Evolutionary conservation across 2,329 filamentous ascomycete genomes (phyloP).

Genomic region (Colletotrichum orchidophilum): DNA sequence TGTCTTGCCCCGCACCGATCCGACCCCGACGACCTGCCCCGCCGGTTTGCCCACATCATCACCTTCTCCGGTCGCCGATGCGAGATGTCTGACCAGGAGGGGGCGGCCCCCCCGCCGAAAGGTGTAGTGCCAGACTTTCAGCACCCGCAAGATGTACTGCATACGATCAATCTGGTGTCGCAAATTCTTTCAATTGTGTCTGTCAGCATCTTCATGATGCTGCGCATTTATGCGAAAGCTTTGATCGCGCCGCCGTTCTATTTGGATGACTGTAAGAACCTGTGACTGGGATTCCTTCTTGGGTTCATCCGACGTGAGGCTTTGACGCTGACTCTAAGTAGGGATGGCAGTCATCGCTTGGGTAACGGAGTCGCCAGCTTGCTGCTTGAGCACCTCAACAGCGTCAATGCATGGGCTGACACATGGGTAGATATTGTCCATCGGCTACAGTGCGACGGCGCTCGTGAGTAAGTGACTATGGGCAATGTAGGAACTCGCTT

Average conservation of each 20-base stretch:
- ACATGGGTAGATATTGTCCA: constrained; percentile 38
- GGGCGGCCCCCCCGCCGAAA: constrained; percentile 37
- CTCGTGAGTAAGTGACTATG: constrained; percentile 36
- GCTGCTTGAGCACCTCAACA: rapidly evolving
- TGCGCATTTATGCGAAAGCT: constrained; percentile 40
- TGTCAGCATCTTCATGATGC: constrained; percentile 38
- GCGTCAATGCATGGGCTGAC: background rate
- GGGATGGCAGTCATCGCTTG: constrained; percentile 21
- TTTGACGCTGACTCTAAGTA: background rate
- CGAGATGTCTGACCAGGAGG: constrained; percentile 18
- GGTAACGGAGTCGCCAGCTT: background rate
- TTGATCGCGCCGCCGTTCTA: constrained; percentile 32
- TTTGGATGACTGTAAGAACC: constrained; percentile 41
- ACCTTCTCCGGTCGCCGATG: constrained; percentile 1
- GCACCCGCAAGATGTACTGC: constrained; percentile 40
- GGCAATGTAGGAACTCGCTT: too few species aligned
- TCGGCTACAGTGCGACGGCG: constrained; percentile 40
- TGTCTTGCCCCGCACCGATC: background rate
- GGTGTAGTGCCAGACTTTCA: constrained; percentile 39
- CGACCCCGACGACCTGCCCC: background rate
- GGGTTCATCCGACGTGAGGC: background rate
- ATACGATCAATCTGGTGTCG: constrained; percentile 40
- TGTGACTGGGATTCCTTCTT: too few species aligned
- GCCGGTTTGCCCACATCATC: background rate
- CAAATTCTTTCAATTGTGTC: constrained; percentile 41